Evolutionary conservation across 176 grass and related monocot species (phyloP).

Genomic region (Eleusine indica): DNA sequence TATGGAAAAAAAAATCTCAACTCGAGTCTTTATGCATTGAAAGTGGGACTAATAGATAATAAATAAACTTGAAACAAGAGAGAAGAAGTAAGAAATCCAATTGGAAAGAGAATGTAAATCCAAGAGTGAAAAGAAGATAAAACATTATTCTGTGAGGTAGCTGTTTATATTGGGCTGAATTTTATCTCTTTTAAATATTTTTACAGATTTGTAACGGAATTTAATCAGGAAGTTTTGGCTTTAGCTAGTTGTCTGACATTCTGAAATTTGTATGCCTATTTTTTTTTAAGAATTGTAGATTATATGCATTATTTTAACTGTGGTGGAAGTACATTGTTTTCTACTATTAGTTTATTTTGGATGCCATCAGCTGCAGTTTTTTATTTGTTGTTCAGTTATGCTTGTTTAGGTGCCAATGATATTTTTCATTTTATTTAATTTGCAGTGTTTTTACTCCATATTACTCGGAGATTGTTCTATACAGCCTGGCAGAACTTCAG

Average conservation of each 20-base stretch:
- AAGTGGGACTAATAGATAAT: neutral
- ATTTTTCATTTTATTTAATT: conserved; percentile 27
- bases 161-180: neutral
- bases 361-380: neutral
- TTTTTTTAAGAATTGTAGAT: neutral
- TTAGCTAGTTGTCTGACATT: neutral
- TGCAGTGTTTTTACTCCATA: conserved; percentile 97
- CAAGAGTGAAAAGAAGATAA: neutral
- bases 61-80: neutral
- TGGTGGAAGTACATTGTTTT: conserved; percentile 9
- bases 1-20: neutral
- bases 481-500: conserved; percentile 78
- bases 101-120: neutral
- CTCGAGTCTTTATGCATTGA: neutral
- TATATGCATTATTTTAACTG: neutral
- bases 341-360: neutral
- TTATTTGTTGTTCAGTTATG: conserved; percentile 16
- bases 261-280: neutral
- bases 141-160: neutral
- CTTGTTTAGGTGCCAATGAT: conserved; percentile 35
- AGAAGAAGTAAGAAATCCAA: neutral
- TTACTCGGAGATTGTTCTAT: conserved; percentile 90
- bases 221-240: neutral
- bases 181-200: neutral
- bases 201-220: too few relatives aligned